Percentiles rank a stretch among this genome's conserved stretches.
Conservation (phyloP, 306 rosid genomes). For the Prunus salicina region DNA sequence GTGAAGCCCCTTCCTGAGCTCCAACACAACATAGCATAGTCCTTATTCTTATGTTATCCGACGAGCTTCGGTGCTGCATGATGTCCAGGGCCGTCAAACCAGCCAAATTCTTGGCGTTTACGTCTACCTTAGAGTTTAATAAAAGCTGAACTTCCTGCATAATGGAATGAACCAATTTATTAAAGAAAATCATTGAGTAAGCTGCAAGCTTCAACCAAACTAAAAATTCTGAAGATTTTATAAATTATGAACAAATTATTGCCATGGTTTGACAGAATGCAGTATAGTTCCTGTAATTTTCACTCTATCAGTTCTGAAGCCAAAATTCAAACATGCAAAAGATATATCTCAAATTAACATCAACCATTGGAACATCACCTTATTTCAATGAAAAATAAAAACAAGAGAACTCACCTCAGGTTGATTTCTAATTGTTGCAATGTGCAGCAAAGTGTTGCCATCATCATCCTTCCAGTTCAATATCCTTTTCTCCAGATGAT, state of each 20-base stretch:
- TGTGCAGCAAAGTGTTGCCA: neutral
- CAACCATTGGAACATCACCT: no score
- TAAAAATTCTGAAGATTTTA: no score
- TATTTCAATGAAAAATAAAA: neutral
- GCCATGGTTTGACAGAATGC: no score
- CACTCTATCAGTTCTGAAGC: no score
- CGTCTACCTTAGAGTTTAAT: neutral
- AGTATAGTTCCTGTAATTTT: no score
- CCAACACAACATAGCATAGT: neutral
- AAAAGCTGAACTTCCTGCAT: neutral
- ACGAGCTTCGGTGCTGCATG: neutral
- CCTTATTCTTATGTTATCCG: neutral
- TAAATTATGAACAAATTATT: no score
- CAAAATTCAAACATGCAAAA: no score
- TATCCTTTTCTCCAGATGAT: neutral
- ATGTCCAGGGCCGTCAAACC: slow-evolving; percentile 5
- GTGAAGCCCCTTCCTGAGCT: neutral
- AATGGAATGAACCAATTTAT: neutral
- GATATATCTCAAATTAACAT: no score
- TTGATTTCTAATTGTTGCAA: neutral
- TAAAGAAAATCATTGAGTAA: neutral
- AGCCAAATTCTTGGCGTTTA: neutral
- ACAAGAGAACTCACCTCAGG: neutral
- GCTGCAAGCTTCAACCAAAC: neutral
- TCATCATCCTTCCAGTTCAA: neutral